Base-by-base conservation (phyloP, 495 filamentous ascomycete species). In the Podospora australis region DNA sequence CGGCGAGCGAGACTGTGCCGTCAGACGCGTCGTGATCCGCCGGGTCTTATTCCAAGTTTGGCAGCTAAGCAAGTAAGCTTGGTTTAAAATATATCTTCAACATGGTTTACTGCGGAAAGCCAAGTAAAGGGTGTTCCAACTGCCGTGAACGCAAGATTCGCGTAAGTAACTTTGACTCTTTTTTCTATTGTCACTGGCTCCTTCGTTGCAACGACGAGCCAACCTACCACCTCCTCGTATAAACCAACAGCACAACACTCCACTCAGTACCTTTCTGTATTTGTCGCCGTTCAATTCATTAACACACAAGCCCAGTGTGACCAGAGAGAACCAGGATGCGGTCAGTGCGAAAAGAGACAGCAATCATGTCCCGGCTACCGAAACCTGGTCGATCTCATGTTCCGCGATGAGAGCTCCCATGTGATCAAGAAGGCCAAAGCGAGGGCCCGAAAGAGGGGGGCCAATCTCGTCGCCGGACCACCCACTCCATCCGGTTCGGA, bases 51-150 rank as follows among this genome's bases (percentile, higher is more conserved):
- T 28, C 46, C 47, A 6, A 23, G 13, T 50, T 29, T 11, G 44
- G 44, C 48, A 3, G n/a, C 39, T 24, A 26, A 29, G 32, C 32
- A n/a, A n/a, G n/a, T n/a, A n/a, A n/a, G n/a, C n/a, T n/a, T n/a
- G n/a, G 10, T 39, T 36, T 13, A n/a, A 22, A n/a, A n/a, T n/a
- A n/a, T n/a, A 22, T 26, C 42, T 20, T 23, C 43, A 70, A 55
- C 41, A 87, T 86, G 82, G 82, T 86, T n/a, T 84, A 86, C 61
- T 77, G 77, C 57, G 82, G 84, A 24, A 86, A 83, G 54, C 82
- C 81, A 54, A 84, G 81, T 52, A 80, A 80, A 55, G 80, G 81
- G 34, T 86, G 83, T 60, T 77, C 77, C 45, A 81, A 74, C 48
- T 87, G 83, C 62, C 75, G 82, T 49, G 60, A 71, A 50, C 62